Evolutionary conservation across 1,139 yeast species (phyloP), one percentile per base, ranked within the genome.

Genomic region (Kodamaea suecica): DNA sequence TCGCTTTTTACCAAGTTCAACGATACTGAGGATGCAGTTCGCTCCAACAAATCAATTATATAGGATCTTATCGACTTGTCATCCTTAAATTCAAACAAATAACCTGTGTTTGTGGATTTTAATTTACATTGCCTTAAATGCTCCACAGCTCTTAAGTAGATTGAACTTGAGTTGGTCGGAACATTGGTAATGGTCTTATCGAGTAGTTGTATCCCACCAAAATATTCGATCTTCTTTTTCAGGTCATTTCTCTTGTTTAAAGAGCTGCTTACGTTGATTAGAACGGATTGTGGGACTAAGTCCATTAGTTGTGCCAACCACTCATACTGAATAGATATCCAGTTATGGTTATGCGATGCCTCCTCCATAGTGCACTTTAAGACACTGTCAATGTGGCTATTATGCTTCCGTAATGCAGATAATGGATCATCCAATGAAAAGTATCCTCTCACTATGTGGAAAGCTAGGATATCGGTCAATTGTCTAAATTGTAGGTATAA

Each of bases 391-490:
- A 83, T 52, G 57, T 86, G 95, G 6, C 76, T 63, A 29, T 70
- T 69, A 50, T 84, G 87, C 52, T 80, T 83, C 38, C 72, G 68
- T 45, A 78, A 73, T 0, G 88, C 86, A 26, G 66, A 48, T 27
- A 79, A 66, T 1, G 84, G 72, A 43, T 76, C 77, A 29, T 76
- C 83, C 17, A 76, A 44, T n/a, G 84, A 76, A 25, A 84, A 63
- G 45, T 79, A 75, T 1, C 80, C 66, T 42, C 84, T 68, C 3
- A 77, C 76, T 10, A 84, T 77, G 45, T 81, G 84, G 38, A 81
- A 67, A 0, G 84, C 82, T 6, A 76, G 52, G 2, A 74, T 52
- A 52, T 86, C 95, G 8, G 83, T 55, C 30, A 82, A 56, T 10
- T 52, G 51, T 29, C 86, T 55, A 33, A 50, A 49, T 36, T 66